Evolutionary conservation across 2,329 filamentous ascomycete genomes (phyloP), one percentile per base, ranked within the genome.

Genomic region (Fusarium sterilihyphosum): DNA sequence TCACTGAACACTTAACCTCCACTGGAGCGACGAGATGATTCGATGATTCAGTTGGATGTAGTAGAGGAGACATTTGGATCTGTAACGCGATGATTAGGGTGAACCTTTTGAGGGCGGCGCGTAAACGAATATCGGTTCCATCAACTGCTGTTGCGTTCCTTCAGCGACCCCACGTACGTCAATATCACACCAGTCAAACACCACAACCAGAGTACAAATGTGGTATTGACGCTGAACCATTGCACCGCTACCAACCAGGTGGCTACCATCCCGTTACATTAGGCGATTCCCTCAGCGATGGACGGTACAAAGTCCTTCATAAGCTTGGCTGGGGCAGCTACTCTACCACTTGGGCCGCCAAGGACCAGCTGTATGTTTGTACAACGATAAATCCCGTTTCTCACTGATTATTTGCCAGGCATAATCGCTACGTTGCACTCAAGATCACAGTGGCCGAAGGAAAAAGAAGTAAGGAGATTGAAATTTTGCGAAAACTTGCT

Each of bases 311-410:
- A 43, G 73, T 86, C 44, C 67, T 84, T n/a, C 81, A 85, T 52
- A 87, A 87, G 71, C 73, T 86, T 57, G 84, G 85, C 37, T 85
- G 78, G 72, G 84, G 85, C 43, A 79, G 82, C 16, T 85, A 78
- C 69, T 84, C 83, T 2, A 87, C 85, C 6, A 83, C 85, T 26
- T 87, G 84, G 86, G 81, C 86, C 40, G 84, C 81, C 37, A 77
- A 78, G 41, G 84, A 86, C 24, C 50, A 68, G 37, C 44, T 50
- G 69, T 75, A 66, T 35, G 54, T 40, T 22, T 44, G n/a, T 41
- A 16, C 12, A 22, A 5, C 3, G 7, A 13, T 1, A 37, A 37
- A 44, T 10, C 17, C 9, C 31, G 2, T 11, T 22, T 24, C 22
- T 35, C 17, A 10, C 50, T 67, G 16, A 67, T 31, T 17, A 5